A percentile compares a stretch with the other conserved stretches of the same genome.
Evolutionary conservation across 2,329 filamentous ascomycete genomes (phyloP).

Genomic region (Botrytis galanthina): DNA sequence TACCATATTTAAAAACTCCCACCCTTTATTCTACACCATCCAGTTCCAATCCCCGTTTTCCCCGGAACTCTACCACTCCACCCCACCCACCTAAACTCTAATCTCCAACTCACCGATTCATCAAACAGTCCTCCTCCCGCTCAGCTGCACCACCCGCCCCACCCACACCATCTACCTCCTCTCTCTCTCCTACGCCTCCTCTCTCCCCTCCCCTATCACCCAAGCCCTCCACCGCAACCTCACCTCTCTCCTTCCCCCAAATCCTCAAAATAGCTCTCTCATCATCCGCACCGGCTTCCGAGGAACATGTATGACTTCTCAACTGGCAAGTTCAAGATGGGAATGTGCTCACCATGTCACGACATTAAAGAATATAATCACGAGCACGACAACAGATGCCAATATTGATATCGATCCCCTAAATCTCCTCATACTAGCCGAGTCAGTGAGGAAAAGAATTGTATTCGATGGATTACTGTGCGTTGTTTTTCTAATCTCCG

Average conservation of each 20-base stretch:
- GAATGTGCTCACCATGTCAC: not conserved
- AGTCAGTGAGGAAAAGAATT: not conserved
- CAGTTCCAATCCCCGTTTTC: not conserved
- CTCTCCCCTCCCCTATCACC: not conserved
- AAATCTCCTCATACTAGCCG: not conserved
- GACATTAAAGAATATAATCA: not conserved
- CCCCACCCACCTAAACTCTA: not conserved
- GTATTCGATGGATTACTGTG: not conserved
- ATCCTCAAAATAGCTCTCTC: not conserved
- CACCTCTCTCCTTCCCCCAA: not conserved
- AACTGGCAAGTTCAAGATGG: not conserved
- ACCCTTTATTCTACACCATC: not conserved
- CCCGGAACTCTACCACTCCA: not conserved
- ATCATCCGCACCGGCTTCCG: not conserved
- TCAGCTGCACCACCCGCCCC: not conserved
- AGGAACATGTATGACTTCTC: not conserved
- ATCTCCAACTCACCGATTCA: not conserved
- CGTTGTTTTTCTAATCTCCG: not conserved
- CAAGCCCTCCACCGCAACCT: not conserved
- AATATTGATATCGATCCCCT: not conserved
- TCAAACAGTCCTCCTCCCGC: not conserved
- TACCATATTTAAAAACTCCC: not conserved
- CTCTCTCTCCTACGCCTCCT: not conserved
- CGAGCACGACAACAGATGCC: not conserved
- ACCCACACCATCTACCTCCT: not conserved